Evolutionary conservation across 2,329 filamentous ascomycete genomes (phyloP).

Genomic region (Helotiales sp.): DNA sequence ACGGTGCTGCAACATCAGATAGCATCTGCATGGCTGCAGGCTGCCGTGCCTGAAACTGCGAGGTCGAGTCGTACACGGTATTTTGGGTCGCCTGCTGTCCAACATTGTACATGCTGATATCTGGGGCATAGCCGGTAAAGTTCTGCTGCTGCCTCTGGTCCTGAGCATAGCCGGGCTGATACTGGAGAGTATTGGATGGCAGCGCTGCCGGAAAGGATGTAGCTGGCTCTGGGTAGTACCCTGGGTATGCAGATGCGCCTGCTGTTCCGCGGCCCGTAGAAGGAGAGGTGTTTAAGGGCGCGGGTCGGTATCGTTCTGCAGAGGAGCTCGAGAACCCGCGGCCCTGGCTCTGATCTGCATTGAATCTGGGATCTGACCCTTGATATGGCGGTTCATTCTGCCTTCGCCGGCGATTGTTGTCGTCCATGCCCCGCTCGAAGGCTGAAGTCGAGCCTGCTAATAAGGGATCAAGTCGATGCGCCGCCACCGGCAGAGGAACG

Average conservation of each 20-base stretch:
- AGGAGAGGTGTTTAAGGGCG: constrained; percentile 55
- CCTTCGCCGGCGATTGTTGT: constrained; percentile 73
- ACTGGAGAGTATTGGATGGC: constrained; percentile 46
- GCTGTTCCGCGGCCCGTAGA: constrained; percentile 52
- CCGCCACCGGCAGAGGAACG: constrained; percentile 67
- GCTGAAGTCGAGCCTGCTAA: constrained; percentile 57
- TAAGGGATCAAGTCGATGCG: constrained; percentile 66
- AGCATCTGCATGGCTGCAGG: constrained; percentile 79
- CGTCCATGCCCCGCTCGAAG: constrained; percentile 74
- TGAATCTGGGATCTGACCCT: constrained; percentile 59
- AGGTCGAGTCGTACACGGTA: constrained; percentile 73
- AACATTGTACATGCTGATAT: constrained; percentile 78
- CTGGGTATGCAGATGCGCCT: constrained; percentile 59
- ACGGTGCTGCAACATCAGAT: constrained; percentile 73
- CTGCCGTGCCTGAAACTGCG: constrained; percentile 77
- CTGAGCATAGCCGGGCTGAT: constrained; percentile 46
- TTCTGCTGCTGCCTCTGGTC: constrained; percentile 60
- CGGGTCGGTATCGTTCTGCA: constrained; percentile 52
- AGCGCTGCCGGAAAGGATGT: constrained; percentile 52
- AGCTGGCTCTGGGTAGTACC: constrained; percentile 62
- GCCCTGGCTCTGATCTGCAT: constrained; percentile 40
- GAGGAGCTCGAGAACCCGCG: constrained; percentile 36
- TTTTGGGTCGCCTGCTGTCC: constrained; percentile 64
- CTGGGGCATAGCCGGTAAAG: constrained; percentile 64
- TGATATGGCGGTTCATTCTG: constrained; percentile 75